phyloP scores from a whole-genome alignment of 441 rosid species.

The Raphanus hybrid region DNA sequence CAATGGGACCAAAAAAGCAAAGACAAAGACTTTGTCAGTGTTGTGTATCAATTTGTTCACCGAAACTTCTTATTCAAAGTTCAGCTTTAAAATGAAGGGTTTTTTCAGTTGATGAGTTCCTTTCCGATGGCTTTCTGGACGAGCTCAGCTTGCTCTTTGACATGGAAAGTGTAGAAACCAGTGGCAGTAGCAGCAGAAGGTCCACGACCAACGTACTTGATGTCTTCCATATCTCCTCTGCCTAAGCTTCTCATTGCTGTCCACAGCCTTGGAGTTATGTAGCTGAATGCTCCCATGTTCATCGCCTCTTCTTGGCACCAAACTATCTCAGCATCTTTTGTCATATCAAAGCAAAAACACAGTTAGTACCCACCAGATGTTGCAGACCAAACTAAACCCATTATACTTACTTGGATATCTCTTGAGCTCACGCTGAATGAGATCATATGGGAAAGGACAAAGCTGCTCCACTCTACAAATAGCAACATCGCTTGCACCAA shows the following conservation, averaged over 20 bases:
- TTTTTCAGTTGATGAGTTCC: conserved; percentile 46
- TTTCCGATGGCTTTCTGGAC: conserved; percentile 53
- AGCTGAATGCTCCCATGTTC: conserved; percentile 73
- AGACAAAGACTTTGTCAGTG: conserved; percentile 33
- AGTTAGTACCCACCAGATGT: background rate
- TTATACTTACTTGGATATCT: conserved; percentile 73
- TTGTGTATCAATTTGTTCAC: conserved; percentile 32
- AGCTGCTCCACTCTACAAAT: conserved; percentile 97
- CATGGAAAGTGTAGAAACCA: conserved; percentile 56
- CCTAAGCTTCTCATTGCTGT: conserved; percentile 53
- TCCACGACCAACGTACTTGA: conserved; percentile 62
- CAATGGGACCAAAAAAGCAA: conserved; percentile 34
- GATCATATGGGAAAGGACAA: conserved; percentile 96
- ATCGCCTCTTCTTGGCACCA: conserved; percentile 76
- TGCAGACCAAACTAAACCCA: conserved; percentile 3
- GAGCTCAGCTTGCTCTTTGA: conserved; percentile 58
- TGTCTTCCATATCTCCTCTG: conserved; percentile 56
- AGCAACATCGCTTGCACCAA: conserved; percentile 71
- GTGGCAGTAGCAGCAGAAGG: conserved; percentile 76
- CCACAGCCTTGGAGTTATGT: conserved; percentile 51
- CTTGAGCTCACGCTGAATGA: conserved; percentile 89
- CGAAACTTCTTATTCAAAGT: conserved; percentile 42
- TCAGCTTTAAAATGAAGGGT: background rate
- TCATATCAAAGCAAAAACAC: background rate
- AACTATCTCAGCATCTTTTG: conserved; percentile 62